Conservation (phyloP, 78 protist genomes). For the Pelomyxa schiedti region DNA sequence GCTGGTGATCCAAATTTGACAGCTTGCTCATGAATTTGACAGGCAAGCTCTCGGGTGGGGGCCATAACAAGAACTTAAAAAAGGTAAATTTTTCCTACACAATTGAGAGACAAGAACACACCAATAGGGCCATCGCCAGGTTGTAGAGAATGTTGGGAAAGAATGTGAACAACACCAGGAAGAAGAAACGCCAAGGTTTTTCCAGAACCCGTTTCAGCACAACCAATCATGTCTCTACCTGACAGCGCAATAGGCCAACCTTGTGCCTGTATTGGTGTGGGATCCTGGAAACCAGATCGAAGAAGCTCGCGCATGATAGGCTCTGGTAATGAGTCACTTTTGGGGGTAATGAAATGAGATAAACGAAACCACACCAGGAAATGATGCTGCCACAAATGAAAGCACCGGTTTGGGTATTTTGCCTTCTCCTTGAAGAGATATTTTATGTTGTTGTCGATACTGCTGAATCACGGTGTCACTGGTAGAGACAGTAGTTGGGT, state of each 20-base stretch:
- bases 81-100: background rate
- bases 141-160: slow-evolving; percentile 29
- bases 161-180: slow-evolving; percentile 76
- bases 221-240: slow-evolving; percentile 79
- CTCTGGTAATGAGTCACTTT: background rate
- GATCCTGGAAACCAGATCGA: slow-evolving; percentile 56
- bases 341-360: background rate
- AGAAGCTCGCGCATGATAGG: slow-evolving; percentile 22
- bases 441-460: no score
- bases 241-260: slow-evolving; percentile 88
- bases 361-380: slow-evolving; percentile 16
- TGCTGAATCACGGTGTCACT: no score
- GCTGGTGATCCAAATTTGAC: slow-evolving; percentile 31
- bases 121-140: slow-evolving; percentile 58
- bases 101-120: slow-evolving; percentile 55
- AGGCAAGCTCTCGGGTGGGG: slow-evolving; percentile 51
- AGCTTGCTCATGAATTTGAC: slow-evolving; percentile 71
- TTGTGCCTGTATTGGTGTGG: slow-evolving; percentile 91
- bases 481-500: no score
- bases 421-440: slow-evolving; percentile 20
- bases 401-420: slow-evolving; percentile 24
- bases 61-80: background rate
- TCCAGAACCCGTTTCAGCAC: slow-evolving; percentile 95
- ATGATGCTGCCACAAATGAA: slow-evolving; percentile 22
- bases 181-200: slow-evolving; percentile 90